These are phyloP conservation scores for Talaromyces funiculosus DNA, from an alignment of 2,329 filamentous ascomycete genomes.

Conservation along the genomic window DNA sequence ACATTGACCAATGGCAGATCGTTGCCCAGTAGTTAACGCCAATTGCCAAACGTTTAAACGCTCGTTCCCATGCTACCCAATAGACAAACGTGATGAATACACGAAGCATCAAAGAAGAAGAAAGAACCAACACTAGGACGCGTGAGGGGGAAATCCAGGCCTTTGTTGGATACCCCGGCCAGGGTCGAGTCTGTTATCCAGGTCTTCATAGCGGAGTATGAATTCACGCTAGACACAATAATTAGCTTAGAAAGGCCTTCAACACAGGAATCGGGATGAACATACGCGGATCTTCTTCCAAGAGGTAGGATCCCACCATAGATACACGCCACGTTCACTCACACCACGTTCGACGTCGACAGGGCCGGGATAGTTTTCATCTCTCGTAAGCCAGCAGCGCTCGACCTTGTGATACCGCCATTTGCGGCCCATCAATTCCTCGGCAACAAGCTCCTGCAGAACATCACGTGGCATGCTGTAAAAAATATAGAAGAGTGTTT, in stretches of 20 bases:
- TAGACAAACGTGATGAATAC: constrained; percentile 13
- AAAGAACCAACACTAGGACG: constrained; percentile 27
- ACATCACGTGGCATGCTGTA: constrained; percentile 62
- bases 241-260: constrained; percentile 7
- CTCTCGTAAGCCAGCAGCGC: constrained; percentile 47
- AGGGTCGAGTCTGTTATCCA: constrained; percentile 44
- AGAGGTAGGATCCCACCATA: constrained; percentile 45
- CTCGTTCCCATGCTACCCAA: constrained; percentile 13
- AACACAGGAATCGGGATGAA: background rate
- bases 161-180: constrained; percentile 31
- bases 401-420: constrained; percentile 51
- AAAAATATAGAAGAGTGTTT: constrained; percentile 65
- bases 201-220: constrained; percentile 45
- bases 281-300: constrained; percentile 48
- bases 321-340: constrained; percentile 47
- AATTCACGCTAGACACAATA: constrained; percentile 38
- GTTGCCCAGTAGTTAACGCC: constrained; percentile 11
- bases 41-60: constrained; percentile 9
- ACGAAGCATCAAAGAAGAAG: constrained; percentile 13
- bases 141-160: constrained; percentile 31
- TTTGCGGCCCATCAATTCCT: constrained; percentile 53
- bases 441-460: constrained; percentile 60
- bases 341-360: constrained; percentile 44
- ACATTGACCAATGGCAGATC: constrained; percentile 12
- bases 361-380: constrained; percentile 43